Base-by-base conservation (phyloP, 192 early-diverging fungal species). In the Lunasporangiospora selenospora region DNA sequence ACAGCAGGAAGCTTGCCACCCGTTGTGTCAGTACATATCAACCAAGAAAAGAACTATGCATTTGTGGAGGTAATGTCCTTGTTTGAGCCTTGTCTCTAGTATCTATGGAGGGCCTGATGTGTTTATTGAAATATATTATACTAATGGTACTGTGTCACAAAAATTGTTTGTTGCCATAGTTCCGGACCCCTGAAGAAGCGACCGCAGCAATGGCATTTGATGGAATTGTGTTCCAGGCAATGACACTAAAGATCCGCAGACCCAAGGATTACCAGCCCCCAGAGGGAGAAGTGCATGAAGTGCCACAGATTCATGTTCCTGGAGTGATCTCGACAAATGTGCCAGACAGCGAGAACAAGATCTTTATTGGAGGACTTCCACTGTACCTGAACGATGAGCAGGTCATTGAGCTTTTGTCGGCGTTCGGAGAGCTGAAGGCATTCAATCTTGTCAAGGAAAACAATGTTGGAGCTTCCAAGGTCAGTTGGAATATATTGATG, bases 361-460 rank as follows among this genome's bases (percentile, higher is more conserved):
- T 99, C 18, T 98, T 95, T 77, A 86, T 99, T 47, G 95, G 95
- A 40, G 95, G 95, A 6, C 75, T 99, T 27, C 96, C 97, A 3
- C 78, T 80, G 6, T 93, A 95, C 56, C 80, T 99, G 30, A 91
- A 85, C 29, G 94, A 97, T 21, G 92, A 95, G 36, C 96, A 99
- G 78, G 90, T 98, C 23, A 93, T 91, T 70, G 96, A 99, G 50
- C 77, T 99, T 21, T 70, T 99, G 63, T 86, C 88, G 37, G 87
- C 97, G 0, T 99, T 99, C 90, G 97, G 97, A 46, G 90, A 93
- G 70, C 80, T 99, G 24, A 81, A 86, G 44, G 87, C 93, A 0
- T 99, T 99, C 67, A 96, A 97, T 65, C 65, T 99, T 33, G 95
- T 99, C 8, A 95, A 93, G 63, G 96, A 97, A 48, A 82, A 62